A percentile compares a stretch with the other conserved stretches of the same genome.
Evolutionary conservation across 148 eudicot species (phyloP).

Genomic region (Persicaria maculosa): DNA sequence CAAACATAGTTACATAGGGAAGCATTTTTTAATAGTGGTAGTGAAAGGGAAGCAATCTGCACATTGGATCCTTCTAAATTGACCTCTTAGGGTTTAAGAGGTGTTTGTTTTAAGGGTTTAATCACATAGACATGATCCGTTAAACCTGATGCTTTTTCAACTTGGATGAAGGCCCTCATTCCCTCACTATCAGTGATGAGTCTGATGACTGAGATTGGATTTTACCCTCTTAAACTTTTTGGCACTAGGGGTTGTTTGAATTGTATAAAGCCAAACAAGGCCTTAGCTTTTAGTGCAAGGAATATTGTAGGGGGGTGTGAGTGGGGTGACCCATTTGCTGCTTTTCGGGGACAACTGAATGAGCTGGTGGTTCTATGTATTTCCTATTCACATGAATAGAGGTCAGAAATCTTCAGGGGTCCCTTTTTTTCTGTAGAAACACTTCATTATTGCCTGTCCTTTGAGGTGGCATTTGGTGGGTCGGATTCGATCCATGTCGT

Average conservation of each 20-base stretch:
- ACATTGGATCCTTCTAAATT: conserved; percentile 25
- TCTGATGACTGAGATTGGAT: conserved; percentile 7
- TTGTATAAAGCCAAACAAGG: conserved; percentile 6
- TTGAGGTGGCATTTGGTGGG: conserved; percentile 1
- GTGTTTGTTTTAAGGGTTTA: conserved; percentile 10
- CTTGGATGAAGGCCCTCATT: conserved; percentile 13
- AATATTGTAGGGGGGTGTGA: not conserved
- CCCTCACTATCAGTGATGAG: not conserved
- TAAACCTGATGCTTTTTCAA: conserved; percentile 30
- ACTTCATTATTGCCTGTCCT: not conserved
- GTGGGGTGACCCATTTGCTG: not conserved
- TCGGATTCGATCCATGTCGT: not conserved
- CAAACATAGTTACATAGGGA: too few species aligned
- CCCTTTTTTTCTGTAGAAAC: not conserved
- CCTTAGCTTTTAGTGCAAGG: conserved; percentile 5
- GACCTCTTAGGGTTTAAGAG: conserved; percentile 11
- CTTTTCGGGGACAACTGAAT: not conserved
- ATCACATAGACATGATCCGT: conserved; percentile 40
- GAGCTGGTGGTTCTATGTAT: conserved; percentile 9
- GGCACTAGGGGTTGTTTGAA: conserved; percentile 6
- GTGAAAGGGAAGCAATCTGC: conserved; percentile 15
- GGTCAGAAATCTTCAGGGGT: not conserved
- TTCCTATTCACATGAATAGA: not conserved
- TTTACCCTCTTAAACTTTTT: conserved; percentile 6
- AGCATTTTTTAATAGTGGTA: conserved; percentile 1